Conservation (phyloP, 805 yeast species). For the Saccharomycopsis sp. region DNA sequence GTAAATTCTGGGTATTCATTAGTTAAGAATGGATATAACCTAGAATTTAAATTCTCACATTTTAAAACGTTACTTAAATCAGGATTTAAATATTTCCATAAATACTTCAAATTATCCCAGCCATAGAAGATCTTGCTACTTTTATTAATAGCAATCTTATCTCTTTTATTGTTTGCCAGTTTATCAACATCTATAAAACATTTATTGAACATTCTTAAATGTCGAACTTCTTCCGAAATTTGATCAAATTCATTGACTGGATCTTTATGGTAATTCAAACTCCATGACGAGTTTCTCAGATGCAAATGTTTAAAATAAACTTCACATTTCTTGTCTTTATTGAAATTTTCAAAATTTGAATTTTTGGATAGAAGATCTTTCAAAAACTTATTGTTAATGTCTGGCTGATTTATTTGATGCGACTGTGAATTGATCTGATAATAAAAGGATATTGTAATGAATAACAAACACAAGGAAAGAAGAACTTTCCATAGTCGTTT, state of each 20-base stretch:
- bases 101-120: constrained; percentile 8
- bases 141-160: background rate
- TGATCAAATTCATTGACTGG: constrained; percentile 8
- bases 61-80: background rate
- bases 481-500: no score
- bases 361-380: no score
- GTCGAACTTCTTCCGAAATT: constrained; percentile 21
- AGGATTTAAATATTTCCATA: constrained; percentile 2
- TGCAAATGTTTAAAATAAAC: no score
- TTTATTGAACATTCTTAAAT: constrained; percentile 22
- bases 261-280: no score
- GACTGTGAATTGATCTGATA: no score
- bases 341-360: no score
- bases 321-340: no score
- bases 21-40: constrained; percentile 34
- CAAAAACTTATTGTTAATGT: no score
- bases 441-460: no score
- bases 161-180: background rate
- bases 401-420: no score
- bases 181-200: constrained; percentile 21
- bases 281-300: no score
- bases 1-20: constrained; percentile 29
- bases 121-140: constrained; percentile 2
- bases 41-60: constrained; percentile 1
- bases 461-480: no score